Percentiles rank a stretch among this genome's conserved stretches.
These are phyloP conservation scores for Fistulifera solaris DNA, from an alignment of 108 stramenopile species.

Conservation along the genomic window DNA sequence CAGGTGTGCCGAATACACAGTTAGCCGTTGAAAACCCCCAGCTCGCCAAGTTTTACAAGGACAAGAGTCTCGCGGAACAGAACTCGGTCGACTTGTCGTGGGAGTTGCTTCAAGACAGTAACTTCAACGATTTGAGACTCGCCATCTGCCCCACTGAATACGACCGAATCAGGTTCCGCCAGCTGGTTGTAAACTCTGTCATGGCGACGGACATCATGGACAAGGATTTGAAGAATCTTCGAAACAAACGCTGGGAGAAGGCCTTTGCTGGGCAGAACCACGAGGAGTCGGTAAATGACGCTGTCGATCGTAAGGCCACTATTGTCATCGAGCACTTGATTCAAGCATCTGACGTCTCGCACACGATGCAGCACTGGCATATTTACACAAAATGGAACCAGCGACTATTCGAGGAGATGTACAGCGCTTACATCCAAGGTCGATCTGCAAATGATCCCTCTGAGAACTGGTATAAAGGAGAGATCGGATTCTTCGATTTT, in stretches of 20 bases:
- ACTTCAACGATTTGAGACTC: no score
- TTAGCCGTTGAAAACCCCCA: no score
- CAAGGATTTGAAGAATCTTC: conserved; percentile 1
- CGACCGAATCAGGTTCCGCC: no score
- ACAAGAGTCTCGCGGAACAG: no score
- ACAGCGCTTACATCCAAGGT: conserved; percentile 17
- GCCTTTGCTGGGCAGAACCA: conserved; percentile 2
- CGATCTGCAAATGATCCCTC: conserved; percentile 12
- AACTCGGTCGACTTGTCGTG: no score
- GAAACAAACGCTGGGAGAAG: conserved; percentile 7
- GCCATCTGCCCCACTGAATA: no score
- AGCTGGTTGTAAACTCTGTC: conserved; percentile 11
- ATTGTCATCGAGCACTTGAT: conserved; percentile 41
- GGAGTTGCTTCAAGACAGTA: no score
- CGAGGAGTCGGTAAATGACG: no score
- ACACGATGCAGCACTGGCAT: conserved; percentile 49
- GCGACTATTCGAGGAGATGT: conserved; percentile 32
- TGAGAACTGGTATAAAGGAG: conserved; percentile 31
- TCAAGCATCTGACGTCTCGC: conserved; percentile 41
- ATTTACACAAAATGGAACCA: conserved; percentile 46
- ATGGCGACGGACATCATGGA: conserved; percentile 14
- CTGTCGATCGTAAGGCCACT: conserved; percentile 22
- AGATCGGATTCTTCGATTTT: conserved; percentile 38
- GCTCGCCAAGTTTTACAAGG: no score
- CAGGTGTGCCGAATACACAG: no score